Conservation (phyloP, 768 basidiomycete species). For the Hortiboletus flavorubellus region DNA sequence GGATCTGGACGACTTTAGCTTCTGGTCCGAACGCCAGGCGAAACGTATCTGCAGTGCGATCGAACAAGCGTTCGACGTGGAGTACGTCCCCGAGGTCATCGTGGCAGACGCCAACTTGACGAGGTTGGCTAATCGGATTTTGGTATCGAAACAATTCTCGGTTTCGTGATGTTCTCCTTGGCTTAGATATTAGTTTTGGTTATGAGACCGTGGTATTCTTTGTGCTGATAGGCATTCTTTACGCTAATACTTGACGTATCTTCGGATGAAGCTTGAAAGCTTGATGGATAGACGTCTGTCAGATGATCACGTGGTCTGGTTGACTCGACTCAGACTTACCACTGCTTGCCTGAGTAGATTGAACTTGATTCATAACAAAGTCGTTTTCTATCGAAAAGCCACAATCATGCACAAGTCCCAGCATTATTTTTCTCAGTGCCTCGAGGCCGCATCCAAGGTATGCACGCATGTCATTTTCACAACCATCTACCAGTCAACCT, state of each 20-base stretch:
- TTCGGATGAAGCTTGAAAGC: too few species aligned
- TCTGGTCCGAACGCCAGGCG: constrained; percentile 91
- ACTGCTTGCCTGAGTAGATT: too few species aligned
- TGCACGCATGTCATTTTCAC: not conserved
- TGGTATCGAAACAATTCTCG: constrained; percentile 68
- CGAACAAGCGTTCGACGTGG: constrained; percentile 80
- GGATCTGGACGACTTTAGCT: constrained; percentile 90
- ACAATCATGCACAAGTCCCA: constrained; percentile 2
- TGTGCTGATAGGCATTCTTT: not conserved
- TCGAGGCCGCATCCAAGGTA: constrained; percentile 1
- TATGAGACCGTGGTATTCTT: not conserved
- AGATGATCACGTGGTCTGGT: not conserved
- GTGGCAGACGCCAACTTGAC: constrained; percentile 92
- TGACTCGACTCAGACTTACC: not conserved
- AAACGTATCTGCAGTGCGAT: constrained; percentile 80
- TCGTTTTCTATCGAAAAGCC: not conserved
- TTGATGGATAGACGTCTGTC: not conserved
- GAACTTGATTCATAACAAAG: too few species aligned
- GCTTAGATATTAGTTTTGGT: not conserved
- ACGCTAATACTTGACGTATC: too few species aligned
- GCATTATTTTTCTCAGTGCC: not conserved
- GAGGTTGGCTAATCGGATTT: constrained; percentile 78
- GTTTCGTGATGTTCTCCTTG: constrained; percentile 13
- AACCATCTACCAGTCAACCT: not conserved
- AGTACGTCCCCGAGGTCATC: constrained; percentile 86